Evolutionary conservation across 2,329 filamentous ascomycete species (phyloP).

Genomic region (Podosphaera xanthii): DNA sequence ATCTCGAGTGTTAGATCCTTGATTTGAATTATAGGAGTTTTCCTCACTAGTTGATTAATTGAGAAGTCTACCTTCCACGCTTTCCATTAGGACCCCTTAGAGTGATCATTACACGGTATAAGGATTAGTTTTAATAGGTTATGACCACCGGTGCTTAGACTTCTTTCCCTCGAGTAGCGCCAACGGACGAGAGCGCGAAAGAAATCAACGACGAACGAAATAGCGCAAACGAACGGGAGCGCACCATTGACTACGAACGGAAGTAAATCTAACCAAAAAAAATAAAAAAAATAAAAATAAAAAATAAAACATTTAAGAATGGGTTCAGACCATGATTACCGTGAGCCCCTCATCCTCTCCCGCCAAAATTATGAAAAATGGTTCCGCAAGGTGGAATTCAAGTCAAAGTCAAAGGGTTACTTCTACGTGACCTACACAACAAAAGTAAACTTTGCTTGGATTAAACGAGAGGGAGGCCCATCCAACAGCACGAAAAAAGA

Average conservation of each 20-base stretch:
- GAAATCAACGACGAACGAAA: neutral
- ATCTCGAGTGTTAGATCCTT: no score
- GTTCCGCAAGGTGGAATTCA: neutral
- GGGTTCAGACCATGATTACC: neutral
- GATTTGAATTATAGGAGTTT: no score
- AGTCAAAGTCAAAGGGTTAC: neutral
- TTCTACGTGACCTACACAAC: neutral
- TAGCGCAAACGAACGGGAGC: neutral
- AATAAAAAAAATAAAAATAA: no score
- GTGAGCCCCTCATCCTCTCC: neutral
- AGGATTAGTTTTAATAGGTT: no score
- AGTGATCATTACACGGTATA: no score
- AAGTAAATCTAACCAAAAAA: neutral
- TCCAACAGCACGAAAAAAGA: neutral
- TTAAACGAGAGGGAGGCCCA: neutral
- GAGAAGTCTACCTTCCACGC: no score
- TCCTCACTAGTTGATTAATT: no score
- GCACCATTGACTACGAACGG: neutral
- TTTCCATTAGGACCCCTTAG: no score
- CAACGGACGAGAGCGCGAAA: neutral
- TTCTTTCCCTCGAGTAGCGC: neutral
- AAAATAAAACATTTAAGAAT: neutral
- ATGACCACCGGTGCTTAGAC: no score
- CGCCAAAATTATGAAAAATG: neutral
- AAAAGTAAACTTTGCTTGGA: neutral